Evolutionary conservation across 331 rosid species (phyloP), one percentile per base, ranked within the genome.

Genomic region (Erythrophleum ivorense): DNA sequence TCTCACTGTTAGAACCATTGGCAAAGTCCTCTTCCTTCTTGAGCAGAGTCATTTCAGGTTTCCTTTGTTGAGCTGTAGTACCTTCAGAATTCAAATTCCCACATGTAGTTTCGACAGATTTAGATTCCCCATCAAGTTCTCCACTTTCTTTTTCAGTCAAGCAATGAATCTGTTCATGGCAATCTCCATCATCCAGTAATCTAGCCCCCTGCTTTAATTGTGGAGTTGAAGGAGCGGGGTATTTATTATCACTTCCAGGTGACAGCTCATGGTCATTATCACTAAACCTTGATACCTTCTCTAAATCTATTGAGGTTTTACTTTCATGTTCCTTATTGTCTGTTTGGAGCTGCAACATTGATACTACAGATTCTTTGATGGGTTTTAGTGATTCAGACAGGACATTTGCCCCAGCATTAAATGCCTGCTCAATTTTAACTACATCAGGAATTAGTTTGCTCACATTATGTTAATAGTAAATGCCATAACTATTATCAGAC

Each of bases 201-300:
- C 97, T 80, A n/a, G 84, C 84, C 24, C 92, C 99, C 10, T 91
- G 98, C 64, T 91, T 86, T 68, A 92, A 85, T 73, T 96, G 99
- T 16, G 98, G 99, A 46, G 97, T 96, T 40, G 98, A 96, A 75
- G 99, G 99, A 84, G 99, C 98, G 2, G 99, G 98, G 80, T 91
- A 96, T 88, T 90, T 92, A 78, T 93, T 92, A 78, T 95, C 98
- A 66, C 88, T 88, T 55, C 87, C 97, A 31, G 84, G 76, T 31
- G 90, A 90, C 12, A 82, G 91, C 79, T 92, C 92, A 9, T 80
- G 78, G 16, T 83, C 90, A 69, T 81, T 81, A 72, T 91, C 92
- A 58, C 83, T 72, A 77, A 54, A 73, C 83, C 53, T 67, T 3
- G 81, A 79, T 71, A 76, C 78, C 9, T 82, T 81, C 58, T 87